Base-by-base conservation (phyloP, 805 yeast species). In the Torulaspora quercuum region DNA sequence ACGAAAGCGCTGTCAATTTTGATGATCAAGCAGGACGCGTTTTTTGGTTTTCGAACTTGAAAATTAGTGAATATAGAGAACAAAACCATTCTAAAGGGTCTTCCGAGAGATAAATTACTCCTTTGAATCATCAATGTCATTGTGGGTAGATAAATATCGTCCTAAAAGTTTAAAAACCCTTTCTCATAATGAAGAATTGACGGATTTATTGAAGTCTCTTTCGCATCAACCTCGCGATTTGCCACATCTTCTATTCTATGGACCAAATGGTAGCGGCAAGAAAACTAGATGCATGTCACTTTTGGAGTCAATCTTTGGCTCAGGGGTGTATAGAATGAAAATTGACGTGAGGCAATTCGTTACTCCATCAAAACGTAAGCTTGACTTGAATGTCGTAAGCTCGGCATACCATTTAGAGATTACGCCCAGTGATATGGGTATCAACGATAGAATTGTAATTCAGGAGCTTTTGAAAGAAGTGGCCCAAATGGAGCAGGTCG, bases 241-340 rank as follows among this genome's bases (percentile, higher is more conserved):
- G 53, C 99, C 99, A 2, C 98, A 92, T 65, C 62, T 92, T 30
- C 66, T 92, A 17, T 75, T 92, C 2, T 90, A 90, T 57, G 99
- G 99, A 0, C 97, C 98, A 1, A 78, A 88, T 23, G 99, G 99
- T 4, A 86, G 95, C 10, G 99, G 99, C 41, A 92, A 92, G 59
- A 94, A 92, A 67, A 92, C 98, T 7, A 75, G 98, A 46, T 83
- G 88, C 6, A 72, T 87, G 61, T 78, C 94, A 5, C 71, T 94
- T 2, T 64, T 92, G 35, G 71, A 77, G 38, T 86, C 86, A 48
- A 70, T 92, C 22, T 92, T 81, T 53, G 97, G 97, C 0, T 61
- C 82, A 2, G 82, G 82, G 36, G 86, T 85, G 12, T 89, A 83
- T 46, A 84, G 79, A 50, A 69, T 84, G 67, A 90, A 88, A 60